Conservation (phyloP, 2,329 filamentous ascomycete genomes). For the Beauveria sp. region DNA sequence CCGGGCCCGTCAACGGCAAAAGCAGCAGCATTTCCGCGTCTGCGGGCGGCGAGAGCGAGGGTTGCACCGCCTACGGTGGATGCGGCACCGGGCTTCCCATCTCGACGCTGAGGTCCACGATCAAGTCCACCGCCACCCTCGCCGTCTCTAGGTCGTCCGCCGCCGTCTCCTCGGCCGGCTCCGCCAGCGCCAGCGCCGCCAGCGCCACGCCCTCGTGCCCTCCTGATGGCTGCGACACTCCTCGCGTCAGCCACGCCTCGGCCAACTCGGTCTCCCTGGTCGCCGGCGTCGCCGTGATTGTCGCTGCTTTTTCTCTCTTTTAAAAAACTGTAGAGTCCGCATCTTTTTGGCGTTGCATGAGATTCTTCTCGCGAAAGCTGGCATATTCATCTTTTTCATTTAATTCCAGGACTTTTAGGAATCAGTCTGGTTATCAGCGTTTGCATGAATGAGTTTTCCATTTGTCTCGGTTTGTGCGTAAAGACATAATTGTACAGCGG, state of each 20-base stretch:
- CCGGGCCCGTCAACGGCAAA: background rate
- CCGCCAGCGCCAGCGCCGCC: background rate
- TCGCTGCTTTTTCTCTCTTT: background rate
- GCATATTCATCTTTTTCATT: background rate
- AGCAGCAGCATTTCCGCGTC: background rate
- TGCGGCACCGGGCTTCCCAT: background rate
- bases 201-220: background rate
- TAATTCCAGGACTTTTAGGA: background rate
- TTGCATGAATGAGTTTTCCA: background rate
- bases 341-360: background rate
- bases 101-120: background rate
- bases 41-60: background rate
- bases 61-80: slow-evolving; percentile 1
- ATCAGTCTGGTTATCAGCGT: background rate
- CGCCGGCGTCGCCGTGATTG: background rate
- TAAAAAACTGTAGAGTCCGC: background rate
- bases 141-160: background rate
- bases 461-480: background rate
- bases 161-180: background rate
- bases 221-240: background rate
- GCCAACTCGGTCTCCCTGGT: background rate
- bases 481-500: background rate
- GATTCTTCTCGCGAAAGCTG: background rate
- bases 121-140: background rate
- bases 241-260: background rate